Base-by-base conservation (phyloP, 2,329 filamentous ascomycete genomes). In the Talaromyces sp. region DNA sequence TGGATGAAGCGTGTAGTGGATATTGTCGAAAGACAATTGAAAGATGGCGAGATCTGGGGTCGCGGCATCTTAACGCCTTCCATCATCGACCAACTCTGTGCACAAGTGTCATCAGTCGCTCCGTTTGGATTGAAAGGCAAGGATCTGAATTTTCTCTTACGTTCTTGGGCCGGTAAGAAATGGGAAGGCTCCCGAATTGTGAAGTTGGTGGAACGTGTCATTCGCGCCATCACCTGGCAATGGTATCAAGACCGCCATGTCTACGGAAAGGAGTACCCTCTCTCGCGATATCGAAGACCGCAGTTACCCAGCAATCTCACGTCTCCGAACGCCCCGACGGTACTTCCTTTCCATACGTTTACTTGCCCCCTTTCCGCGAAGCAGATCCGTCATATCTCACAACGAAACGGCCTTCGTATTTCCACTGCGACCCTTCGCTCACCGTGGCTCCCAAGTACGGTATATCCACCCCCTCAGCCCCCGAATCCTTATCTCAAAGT, bases 321-420 rank as follows among this genome's bases (percentile, higher is more conserved):
- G 0, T 84, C 96, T 10, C 95, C 95, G 4, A 87, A 90, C 31
- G 93, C 95, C 6, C 95, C 95, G 2, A 99, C 95, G 0, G 93
- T 99, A 1, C 81, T 99, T 0, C 95, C 95, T 0, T 99, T 99
- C 70, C 95, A 99, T 73, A 98, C 95, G 0, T 99, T 99, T 70
- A 99, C 95, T 1, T 96, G 90, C 65, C 95, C 95, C 0, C 81
- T 99, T 65, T 92, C 91, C 7, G 92, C 95, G 4, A 91, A 90
- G 72, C 91, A 97, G 66, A 91, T 99, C 62, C 89, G 95, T 17
- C 85, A 90, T 70, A 99, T 99, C 64, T 98, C 95, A 9, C 93
- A 98, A 73, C 86, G 95, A 26, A 99, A 99, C 71, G 95, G 91
- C 1, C 82, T 96, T 32, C 88, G 95, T 43, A 98, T 99, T 68